Base-by-base conservation (phyloP, 768 basidiomycete species). In the Boletales sp. region DNA sequence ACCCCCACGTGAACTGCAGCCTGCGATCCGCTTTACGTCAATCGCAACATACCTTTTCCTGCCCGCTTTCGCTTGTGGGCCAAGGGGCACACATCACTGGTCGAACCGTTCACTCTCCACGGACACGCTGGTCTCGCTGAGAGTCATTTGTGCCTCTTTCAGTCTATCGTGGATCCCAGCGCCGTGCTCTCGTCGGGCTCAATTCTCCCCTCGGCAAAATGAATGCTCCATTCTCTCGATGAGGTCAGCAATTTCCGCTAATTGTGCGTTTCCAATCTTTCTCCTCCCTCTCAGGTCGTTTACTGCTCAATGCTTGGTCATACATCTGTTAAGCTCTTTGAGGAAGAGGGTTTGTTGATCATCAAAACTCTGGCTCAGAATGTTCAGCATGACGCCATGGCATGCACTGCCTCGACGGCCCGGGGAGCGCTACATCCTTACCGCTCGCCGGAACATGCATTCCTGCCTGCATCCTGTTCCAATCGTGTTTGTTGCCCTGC, bases 401-500 rank as follows among this genome's bases (percentile, higher is more conserved):
- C 32, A 17, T 27, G 31, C 64, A 65, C 47, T 17, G 64, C 64
- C 62, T 55, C 32, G 32, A 66, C 64, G 57, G 64, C 45, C 59
- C 48, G 55, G 43, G 45, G 50, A 54, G 64, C 64, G 64, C 57
- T 60, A 47, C 24, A 42, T 31, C 38, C 40, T 52, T 53, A 46
- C 53, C 61, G 64, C 64, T 55, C 63, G 8, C 54, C 62, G 64
- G 64, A 65, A 59, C 64, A 64, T 56, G 52, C 52, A 45, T 6
- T 50, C 56, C 51, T 64, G 62, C 64, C 59, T 62, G 64, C 61
- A 60, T 30, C 57, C 60, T 65, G 60, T 65, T 50, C 60, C 32
- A 57, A 62, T 66, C 64, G 55, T 65, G 55, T 58, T 62, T 47
- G 50, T 46, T 65, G 54, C 64, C 64, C 57, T 66, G 56, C 64